phyloP scores from a whole-genome alignment of 352 stramenopile species.

The Stephanocyclus meneghinianus region DNA sequence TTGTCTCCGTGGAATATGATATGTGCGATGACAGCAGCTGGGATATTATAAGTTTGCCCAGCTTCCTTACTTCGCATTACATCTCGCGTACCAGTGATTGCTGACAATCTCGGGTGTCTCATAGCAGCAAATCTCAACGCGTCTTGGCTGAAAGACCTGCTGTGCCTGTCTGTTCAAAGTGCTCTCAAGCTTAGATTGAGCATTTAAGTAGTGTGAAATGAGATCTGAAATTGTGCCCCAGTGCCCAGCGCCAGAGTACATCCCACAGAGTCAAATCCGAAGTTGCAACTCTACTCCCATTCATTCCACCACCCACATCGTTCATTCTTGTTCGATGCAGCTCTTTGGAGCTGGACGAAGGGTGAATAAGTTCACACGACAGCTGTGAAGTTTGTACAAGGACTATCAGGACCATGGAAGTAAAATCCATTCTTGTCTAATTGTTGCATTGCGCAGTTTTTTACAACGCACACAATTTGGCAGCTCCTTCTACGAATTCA shows the following conservation, averaged over 20 bases:
- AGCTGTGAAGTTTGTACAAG: slow-evolving; percentile 77
- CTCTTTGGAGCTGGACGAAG: slow-evolving; percentile 72
- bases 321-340: slow-evolving; percentile 15
- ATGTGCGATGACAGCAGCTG: slow-evolving; percentile 69
- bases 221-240: slow-evolving; percentile 35
- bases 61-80: slow-evolving; percentile 49
- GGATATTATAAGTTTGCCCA: slow-evolving; percentile 75
- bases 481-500: too few species aligned
- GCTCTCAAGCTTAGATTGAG: slow-evolving; percentile 81
- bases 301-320: slow-evolving; percentile 11
- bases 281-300: slow-evolving; percentile 64
- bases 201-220: slow-evolving; percentile 71
- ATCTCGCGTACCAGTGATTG: slow-evolving; percentile 54
- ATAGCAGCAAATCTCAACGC: slow-evolving; percentile 65
- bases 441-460: too few species aligned
- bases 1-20: slow-evolving; percentile 82
- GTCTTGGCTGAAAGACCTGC: slow-evolving; percentile 81
- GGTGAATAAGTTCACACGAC: slow-evolving; percentile 70
- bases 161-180: slow-evolving; percentile 79
- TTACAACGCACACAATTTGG: too few species aligned
- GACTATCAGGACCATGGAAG: slow-evolving; percentile 62
- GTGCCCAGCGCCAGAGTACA: slow-evolving; percentile 8
- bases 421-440: slow-evolving; percentile 47
- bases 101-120: slow-evolving; percentile 67
- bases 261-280: slow-evolving; percentile 58